Evolutionary conservation across 352 stramenopile genomes (phyloP), one percentile per base, ranked within the genome.

Genomic region (Globisporangium polare): DNA sequence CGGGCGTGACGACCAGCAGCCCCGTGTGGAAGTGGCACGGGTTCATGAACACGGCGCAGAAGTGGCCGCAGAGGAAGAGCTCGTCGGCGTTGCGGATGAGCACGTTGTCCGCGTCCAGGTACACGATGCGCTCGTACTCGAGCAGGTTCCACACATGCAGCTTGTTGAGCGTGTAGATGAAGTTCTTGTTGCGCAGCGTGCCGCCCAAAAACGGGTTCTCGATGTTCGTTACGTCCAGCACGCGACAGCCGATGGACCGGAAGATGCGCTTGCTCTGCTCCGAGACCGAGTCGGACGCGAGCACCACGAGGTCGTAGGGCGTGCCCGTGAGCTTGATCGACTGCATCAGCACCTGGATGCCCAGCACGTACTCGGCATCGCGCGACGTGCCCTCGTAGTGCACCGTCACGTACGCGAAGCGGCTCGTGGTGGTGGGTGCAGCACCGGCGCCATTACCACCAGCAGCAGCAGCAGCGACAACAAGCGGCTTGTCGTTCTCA

Each of bases 131-230:
- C 42, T 97, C 88, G 68, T 95, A 97, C 69, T 95, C 84, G 56
- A 94, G 74, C 69, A 97, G 75, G 54, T 96, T 95, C 83, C 88
- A 96, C 41, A 96, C 86, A 67, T 93, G 86, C 37, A 95, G 75
- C 65, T 95, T 95, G 74, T 96, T 96, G 59, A 96, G 75, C 58
- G 86, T 96, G 79, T 88, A 95, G 72, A 94, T 93, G 60, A 96
- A 96, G 69, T 84, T 80, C 66, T 93, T 91, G 78, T 96, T 96
- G 52, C 62, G 67, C 3, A 92, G 71, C 43, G 83, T 92, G 26
- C 83, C 72, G 24, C 83, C 78, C 0, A 91, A 57, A 52, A 92
- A 96, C 42, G 88, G 88, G 60, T 96, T 96, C 49, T 92, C 73
- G 49, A 96, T 95, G 67, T 96, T 94, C 33, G 71, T 83, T 31